Evolutionary conservation across 345 rosid species (phyloP), one percentile per base, ranked within the genome.

Genomic region (Hevea brasiliensis): DNA sequence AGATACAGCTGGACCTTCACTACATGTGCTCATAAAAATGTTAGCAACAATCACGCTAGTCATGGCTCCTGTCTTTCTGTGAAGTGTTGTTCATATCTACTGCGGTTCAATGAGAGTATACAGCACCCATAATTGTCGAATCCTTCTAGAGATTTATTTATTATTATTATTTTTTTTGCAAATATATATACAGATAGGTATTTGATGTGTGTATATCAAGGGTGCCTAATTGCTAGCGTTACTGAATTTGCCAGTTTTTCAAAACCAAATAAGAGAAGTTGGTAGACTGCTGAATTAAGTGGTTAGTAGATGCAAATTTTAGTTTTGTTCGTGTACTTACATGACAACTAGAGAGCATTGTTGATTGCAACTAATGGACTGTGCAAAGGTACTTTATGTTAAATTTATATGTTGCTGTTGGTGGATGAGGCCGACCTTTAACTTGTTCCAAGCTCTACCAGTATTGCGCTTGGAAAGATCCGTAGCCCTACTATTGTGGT

Each of bases 1-100:
- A 78, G 99, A 92, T 82, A 91, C 99, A 13, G 98, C 97, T 1
- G 98, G 99, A 75, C 97, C 97, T 6, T 95, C 99, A 7, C 72
- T 95, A 75, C 99, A 95, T 20, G 98, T 95, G 51, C 98, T 93
- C n/a, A 92, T 93, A 72, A 86, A 88, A 81, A 84, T 88, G 91
- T 87, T 93, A 14, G 97, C 97, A 0, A 95, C 99, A 2, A 95
- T 95, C 73, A 95, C 99, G 0, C 90, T 93, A 1, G 98, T 95
- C 77, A 93, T 95, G 99, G 99, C 98, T 48, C 99, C 98, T 0
- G 80, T 95, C 53, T 95, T 95, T 76, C 94, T 88, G 61, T 88
- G 84, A 74, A 69, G 70, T 76, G 79, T 69, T 55, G 81, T 65
- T 55, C 7, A 56, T 78, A 78, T 63, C 68, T 57, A 45, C 17